Base-by-base conservation (phyloP, 495 filamentous ascomycete species). In the Xylaria longipes region DNA sequence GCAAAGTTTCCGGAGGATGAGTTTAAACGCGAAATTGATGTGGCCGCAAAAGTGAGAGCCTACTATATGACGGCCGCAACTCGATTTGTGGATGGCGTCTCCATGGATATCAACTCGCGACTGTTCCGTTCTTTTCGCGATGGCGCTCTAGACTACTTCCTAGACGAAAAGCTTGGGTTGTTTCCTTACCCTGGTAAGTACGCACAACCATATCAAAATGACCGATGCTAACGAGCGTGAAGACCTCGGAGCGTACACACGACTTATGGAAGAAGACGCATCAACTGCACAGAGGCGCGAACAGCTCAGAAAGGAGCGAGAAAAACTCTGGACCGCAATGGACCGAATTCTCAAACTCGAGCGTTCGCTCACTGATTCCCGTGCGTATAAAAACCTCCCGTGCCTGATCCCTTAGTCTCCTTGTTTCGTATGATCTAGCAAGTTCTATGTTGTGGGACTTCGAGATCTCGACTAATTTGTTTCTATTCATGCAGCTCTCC, bases 1-100 rank as follows among this genome's bases (percentile, higher is more conserved):
- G 71, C 68, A 1, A 62, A 77, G 31, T 71, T 86, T 22, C 77
- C 77, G 0, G 74, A 77, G 6, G 85, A 86, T 70, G 70, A 73
- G 7, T 86, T 79, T 58, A 71, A 80, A 39, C 56, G 69, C 0
- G 85, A 87, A 65, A 58, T 87, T 8, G 72, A 72, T 1, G 80
- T 86, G 20, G 80, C 80, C 0, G 80, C 83, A 1, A 84, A 81
- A 37, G 80, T 86, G 8, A 67, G 84, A 0, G 84, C 79, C 0
- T 86, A 87, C 72, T 87, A 87, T 50, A 71, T 80, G 14, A 83
- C 81, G 1, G 83, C 84, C 0, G 81, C 80, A 1, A 71, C 79
- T 25, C 80, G 86, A 3, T 85, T 86, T 58, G 75, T 81, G 0
- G 86, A 88, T 71, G 73, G 73, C 58, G 79, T 84, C 0, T 79